These are phyloP conservation scores for Penicillium herquei DNA, from an alignment of 495 filamentous ascomycete species.

Conservation along the genomic window DNA sequence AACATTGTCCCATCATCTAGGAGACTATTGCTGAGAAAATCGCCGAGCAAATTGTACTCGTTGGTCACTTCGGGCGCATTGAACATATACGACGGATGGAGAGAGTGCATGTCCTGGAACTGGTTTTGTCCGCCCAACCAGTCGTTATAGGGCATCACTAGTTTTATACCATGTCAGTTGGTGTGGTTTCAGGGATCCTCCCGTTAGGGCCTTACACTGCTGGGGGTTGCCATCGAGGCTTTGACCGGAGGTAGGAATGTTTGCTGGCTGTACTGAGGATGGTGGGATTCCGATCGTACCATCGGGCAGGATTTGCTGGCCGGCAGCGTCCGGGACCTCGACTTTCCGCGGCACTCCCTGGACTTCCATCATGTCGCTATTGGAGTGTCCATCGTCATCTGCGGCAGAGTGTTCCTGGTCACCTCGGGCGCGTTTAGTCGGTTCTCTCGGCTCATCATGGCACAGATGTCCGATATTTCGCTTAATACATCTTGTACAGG, in stretches of 20 bases:
- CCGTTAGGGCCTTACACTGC: conserved; percentile 63
- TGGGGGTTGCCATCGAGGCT: conserved; percentile 58
- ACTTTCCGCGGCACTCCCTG: conserved; percentile 41
- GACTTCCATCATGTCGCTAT: conserved; percentile 40
- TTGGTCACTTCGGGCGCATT: conserved; percentile 89
- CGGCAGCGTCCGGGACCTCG: conserved; percentile 41
- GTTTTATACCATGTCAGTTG: conserved; percentile 26
- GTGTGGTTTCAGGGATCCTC: neutral
- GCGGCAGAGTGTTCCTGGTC: conserved; percentile 60
- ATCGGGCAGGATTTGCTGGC: conserved; percentile 41
- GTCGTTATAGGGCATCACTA: conserved; percentile 65
- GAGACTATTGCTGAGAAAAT: conserved; percentile 87
- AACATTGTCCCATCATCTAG: conserved; percentile 73
- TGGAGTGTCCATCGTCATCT: conserved; percentile 57
- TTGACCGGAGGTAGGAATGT: conserved; percentile 37
- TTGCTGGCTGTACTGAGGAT: conserved; percentile 34
- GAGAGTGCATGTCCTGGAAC: conserved; percentile 90
- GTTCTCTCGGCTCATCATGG: conserved; percentile 92
- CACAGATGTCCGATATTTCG: conserved; percentile 98
- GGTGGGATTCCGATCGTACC: conserved; percentile 33
- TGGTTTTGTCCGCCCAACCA: conserved; percentile 75
- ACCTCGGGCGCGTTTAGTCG: conserved; percentile 70
- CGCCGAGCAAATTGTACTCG: conserved; percentile 94
- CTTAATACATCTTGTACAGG: conserved; percentile 97
- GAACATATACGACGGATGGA: conserved; percentile 94